phyloP scores from a whole-genome alignment of 2,329 filamentous ascomycete genomes.

The Aureobasidium mangrovei region DNA sequence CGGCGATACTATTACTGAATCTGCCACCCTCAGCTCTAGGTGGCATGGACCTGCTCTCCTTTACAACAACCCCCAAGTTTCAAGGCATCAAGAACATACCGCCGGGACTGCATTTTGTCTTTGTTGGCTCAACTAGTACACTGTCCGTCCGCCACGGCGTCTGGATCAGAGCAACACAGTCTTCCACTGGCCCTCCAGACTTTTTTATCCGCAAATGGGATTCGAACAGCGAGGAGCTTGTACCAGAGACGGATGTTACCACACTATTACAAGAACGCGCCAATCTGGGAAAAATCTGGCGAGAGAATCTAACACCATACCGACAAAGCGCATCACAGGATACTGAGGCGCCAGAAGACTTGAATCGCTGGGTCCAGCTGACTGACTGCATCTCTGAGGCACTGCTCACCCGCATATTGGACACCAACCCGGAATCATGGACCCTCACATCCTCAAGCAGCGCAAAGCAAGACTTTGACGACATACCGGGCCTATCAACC shows the following conservation, averaged over 20 bases:
- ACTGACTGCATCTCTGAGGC: conserved; percentile 41
- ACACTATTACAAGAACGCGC: conserved; percentile 43
- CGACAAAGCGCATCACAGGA: conserved; percentile 32
- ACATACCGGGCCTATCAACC: conserved; percentile 48
- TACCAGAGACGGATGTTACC: conserved; percentile 33
- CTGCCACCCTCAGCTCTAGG: conserved; percentile 39
- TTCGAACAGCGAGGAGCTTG: conserved; percentile 36
- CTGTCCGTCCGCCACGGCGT: conserved; percentile 53
- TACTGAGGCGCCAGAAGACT: conserved; percentile 31
- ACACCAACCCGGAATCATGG: conserved; percentile 42
- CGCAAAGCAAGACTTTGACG: conserved; percentile 47
- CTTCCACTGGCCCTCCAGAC: conserved; percentile 22
- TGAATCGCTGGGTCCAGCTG: conserved; percentile 45
- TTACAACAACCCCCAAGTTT: conserved; percentile 54
- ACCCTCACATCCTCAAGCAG: conserved; percentile 50
- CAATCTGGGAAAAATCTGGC: conserved; percentile 49
- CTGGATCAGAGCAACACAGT: conserved; percentile 45
- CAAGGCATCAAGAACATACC: conserved; percentile 52
- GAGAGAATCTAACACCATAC: conserved; percentile 42
- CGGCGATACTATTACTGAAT: conserved; percentile 34
- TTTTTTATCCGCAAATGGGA: conserved; percentile 52
- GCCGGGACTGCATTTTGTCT: conserved; percentile 52
- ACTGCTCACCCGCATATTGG: conserved; percentile 44
- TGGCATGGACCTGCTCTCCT: conserved; percentile 50
- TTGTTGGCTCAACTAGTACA: conserved; percentile 48